These are phyloP conservation scores for Penicillium crystallinum DNA, from an alignment of 495 filamentous ascomycete species.

Conservation along the genomic window DNA sequence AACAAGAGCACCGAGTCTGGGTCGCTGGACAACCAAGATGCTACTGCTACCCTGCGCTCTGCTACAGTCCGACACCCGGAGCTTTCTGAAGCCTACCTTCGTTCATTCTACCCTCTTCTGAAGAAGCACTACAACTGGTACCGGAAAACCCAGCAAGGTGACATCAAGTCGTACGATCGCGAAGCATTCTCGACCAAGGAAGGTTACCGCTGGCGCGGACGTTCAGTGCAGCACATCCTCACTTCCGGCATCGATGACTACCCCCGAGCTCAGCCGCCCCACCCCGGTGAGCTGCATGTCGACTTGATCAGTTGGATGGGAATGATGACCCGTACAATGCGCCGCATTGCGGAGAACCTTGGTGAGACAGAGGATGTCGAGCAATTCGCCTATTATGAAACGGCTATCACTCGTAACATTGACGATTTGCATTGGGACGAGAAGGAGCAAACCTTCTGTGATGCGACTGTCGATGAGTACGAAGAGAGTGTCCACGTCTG, in stretches of 20 bases:
- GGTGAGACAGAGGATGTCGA: slow-evolving; percentile 68
- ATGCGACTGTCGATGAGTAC: slow-evolving; percentile 91
- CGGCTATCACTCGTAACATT: slow-evolving; percentile 79
- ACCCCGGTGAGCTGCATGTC: slow-evolving; percentile 93
- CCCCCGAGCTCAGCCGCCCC: slow-evolving; percentile 89
- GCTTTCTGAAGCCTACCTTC: slow-evolving; percentile 67
- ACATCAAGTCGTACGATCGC: slow-evolving; percentile 86
- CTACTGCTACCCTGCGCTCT: slow-evolving; percentile 38
- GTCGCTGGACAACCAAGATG: slow-evolving; percentile 19
- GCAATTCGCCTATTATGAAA: slow-evolving; percentile 65
- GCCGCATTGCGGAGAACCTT: slow-evolving; percentile 68
- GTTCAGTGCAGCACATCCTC: slow-evolving; percentile 77
- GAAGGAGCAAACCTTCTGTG: slow-evolving; percentile 76
- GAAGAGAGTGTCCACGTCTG: slow-evolving; percentile 88
- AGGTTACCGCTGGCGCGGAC: slow-evolving; percentile 93
- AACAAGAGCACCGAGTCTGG: slow-evolving; percentile 27
- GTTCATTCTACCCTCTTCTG: slow-evolving; percentile 82
- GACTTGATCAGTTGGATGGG: slow-evolving; percentile 97
- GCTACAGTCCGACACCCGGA: slow-evolving; percentile 62
- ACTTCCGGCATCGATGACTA: slow-evolving; percentile 96
- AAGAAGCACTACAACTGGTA: slow-evolving; percentile 93
- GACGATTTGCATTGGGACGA: slow-evolving; percentile 92
- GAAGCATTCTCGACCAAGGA: slow-evolving; percentile 81
- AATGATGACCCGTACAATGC: slow-evolving; percentile 78
- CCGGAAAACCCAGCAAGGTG: slow-evolving; percentile 82